phyloP scores from a whole-genome alignment of 805 yeast genomes.

The Yamadazyma sp. region DNA sequence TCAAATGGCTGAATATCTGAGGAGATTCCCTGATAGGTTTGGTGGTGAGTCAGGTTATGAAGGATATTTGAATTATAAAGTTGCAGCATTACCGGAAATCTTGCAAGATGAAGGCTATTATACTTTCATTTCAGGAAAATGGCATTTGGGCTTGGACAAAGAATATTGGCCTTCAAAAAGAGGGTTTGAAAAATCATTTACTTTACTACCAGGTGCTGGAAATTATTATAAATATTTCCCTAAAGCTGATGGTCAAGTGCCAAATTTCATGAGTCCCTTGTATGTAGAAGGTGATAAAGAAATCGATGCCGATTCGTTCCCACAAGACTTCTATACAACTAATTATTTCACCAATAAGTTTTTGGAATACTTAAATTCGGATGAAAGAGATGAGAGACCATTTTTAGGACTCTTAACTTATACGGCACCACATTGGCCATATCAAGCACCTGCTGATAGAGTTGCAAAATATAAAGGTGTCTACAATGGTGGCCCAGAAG shows the following conservation, averaged over 20 bases:
- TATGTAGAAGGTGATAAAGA: constrained; percentile 37
- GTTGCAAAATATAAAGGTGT: constrained; percentile 47
- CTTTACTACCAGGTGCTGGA: constrained; percentile 56
- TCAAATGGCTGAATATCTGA: constrained; percentile 51
- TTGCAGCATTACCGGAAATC: constrained; percentile 53
- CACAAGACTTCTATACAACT: constrained; percentile 48
- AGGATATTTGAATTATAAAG: constrained; percentile 49
- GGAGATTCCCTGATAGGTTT: constrained; percentile 34
- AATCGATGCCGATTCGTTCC: constrained; percentile 36
- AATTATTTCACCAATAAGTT: constrained; percentile 43
- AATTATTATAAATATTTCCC: constrained; percentile 50
- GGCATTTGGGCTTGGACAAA: constrained; percentile 53
- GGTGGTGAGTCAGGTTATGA: constrained; percentile 52
- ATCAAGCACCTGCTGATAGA: constrained; percentile 52
- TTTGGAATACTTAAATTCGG: constrained; percentile 30
- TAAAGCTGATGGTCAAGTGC: constrained; percentile 26
- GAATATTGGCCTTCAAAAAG: constrained; percentile 48
- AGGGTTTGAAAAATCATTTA: constrained; percentile 50
- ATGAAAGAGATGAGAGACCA: constrained; percentile 42
- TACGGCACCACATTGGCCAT: constrained; percentile 69
- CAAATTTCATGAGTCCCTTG: constrained; percentile 36
- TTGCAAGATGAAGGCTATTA: constrained; percentile 46
- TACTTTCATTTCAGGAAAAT: constrained; percentile 55
- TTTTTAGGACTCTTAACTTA: constrained; percentile 54
- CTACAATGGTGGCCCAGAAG: constrained; percentile 49